These are phyloP conservation scores for Hypholoma fasciculare DNA, from an alignment of 768 basidiomycete genomes.

Conservation along the genomic window DNA sequence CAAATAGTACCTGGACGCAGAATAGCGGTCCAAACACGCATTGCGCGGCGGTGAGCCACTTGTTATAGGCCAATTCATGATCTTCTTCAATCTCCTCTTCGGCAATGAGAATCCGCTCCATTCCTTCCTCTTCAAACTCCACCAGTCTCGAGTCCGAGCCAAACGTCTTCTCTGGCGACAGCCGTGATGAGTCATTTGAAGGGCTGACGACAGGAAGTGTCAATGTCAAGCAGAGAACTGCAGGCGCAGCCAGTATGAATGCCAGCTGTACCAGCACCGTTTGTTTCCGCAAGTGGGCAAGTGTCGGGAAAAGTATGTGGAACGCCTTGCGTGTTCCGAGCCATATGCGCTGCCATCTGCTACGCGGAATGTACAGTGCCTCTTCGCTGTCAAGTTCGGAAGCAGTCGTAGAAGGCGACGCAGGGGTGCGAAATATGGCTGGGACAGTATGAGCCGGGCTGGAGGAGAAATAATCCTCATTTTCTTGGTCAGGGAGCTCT, in stretches of 20 bases:
- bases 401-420: constrained; percentile 42
- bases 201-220: constrained; percentile 89
- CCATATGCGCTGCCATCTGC: constrained; percentile 40
- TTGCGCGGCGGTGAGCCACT: constrained; percentile 85
- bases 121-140: constrained; percentile 40
- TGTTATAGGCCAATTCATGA: constrained; percentile 66
- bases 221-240: constrained; percentile 80
- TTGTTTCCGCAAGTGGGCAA: constrained; percentile 73
- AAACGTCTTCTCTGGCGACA: constrained; percentile 40
- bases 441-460: constrained; percentile 37
- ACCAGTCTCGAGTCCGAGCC: constrained; percentile 47
- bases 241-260: constrained; percentile 81
- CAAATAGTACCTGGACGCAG: constrained; percentile 71
- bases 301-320: constrained; percentile 82
- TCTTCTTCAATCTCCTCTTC: constrained; percentile 75
- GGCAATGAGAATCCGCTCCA: constrained; percentile 64
- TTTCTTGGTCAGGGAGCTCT: neutral
- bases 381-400: constrained; percentile 41
- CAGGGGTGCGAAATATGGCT: constrained; percentile 57
- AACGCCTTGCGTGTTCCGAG: constrained; percentile 39
- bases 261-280: constrained; percentile 70
- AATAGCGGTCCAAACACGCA: constrained; percentile 84
- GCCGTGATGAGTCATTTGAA: constrained; percentile 39
- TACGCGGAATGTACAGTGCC: constrained; percentile 39
- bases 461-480: constrained; percentile 20